phyloP scores from a whole-genome alignment of 148 eudicot species.

The Vaccinium corymbosum region DNA sequence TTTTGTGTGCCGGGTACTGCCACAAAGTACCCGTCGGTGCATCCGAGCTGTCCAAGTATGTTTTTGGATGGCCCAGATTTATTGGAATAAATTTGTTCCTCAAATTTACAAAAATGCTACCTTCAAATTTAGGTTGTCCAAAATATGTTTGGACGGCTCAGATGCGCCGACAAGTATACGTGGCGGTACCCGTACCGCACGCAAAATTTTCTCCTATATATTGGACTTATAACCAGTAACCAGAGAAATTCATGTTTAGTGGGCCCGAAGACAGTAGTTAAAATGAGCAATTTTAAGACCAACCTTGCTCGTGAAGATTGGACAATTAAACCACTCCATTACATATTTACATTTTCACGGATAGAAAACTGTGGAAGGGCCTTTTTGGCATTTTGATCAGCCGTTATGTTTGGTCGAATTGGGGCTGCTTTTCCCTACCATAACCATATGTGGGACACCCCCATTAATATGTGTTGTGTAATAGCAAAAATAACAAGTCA shows the following conservation, averaged over 20 bases:
- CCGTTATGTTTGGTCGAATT: neutral
- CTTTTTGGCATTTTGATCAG: neutral
- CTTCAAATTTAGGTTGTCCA: too few relatives aligned
- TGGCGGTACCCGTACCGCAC: too few relatives aligned
- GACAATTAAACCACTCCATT: neutral
- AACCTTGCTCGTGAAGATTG: slow-evolving; percentile 3
- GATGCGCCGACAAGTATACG: too few relatives aligned
- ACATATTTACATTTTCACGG: neutral
- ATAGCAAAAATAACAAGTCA: neutral
- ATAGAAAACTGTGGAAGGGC: neutral
- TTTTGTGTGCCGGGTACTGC: too few relatives aligned
- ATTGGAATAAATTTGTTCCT: too few relatives aligned
- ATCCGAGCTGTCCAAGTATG: too few relatives aligned
- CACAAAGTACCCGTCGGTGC: too few relatives aligned
- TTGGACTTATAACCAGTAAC: too few relatives aligned
- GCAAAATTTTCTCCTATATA: too few relatives aligned
- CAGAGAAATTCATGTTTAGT: neutral
- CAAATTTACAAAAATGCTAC: too few relatives aligned
- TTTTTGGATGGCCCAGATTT: too few relatives aligned
- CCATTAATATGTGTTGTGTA: neutral
- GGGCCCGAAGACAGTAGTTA: neutral
- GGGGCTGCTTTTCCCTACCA: neutral
- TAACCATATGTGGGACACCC: neutral
- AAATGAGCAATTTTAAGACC: neutral
- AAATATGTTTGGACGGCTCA: too few relatives aligned